Evolutionary conservation across 148 eudicot species (phyloP), one percentile per base, ranked within the genome.

Genomic region (Rhododendron vialii): DNA sequence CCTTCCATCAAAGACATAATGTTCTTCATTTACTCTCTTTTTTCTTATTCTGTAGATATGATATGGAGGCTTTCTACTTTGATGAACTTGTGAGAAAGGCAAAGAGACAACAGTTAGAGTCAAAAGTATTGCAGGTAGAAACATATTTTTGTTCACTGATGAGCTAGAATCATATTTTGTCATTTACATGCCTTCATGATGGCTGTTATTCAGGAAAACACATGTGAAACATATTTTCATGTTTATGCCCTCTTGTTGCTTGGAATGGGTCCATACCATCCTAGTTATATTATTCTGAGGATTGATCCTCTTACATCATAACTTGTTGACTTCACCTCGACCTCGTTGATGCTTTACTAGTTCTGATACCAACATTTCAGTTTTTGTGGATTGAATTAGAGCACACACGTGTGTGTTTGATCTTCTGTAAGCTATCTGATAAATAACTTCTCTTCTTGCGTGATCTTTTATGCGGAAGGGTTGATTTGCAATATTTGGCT

Each of bases 71-170:
- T 80, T 73, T 55, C 78, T 90, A 82, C 83, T 90, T 90, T 83
- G 92, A 90, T 24, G 89, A 90, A 80, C 82, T 69, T 51, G 90
- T 90, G 86, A 88, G 90, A 87, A 87, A 80, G 84, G 83, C 89
- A 82, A 90, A 90, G 73, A 84, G 88, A 78, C 85, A 88, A 75
- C 74, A 90, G 38, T 78, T 90, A 79, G 88, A 87, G 51, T 80
- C 84, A 43, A 90, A 87, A 83, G 81, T 65, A 20, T 80, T 90
- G 86, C 88, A 90, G 88, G 92, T 85, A 15, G 50, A 22, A 47
- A 84, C 69, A 24, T 4, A 74, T 84, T 74, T 51, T 53, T 71
- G 24, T 13, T 53, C 78, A 61, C 47, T 47, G 7, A 48, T 7
- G 17, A 14, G 33, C 55, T n/a, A 26, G 33, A 14, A 80, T 48